These are phyloP conservation scores for Nemania sp. DNA, from an alignment of 2,329 filamentous ascomycete genomes.

Conservation along the genomic window DNA sequence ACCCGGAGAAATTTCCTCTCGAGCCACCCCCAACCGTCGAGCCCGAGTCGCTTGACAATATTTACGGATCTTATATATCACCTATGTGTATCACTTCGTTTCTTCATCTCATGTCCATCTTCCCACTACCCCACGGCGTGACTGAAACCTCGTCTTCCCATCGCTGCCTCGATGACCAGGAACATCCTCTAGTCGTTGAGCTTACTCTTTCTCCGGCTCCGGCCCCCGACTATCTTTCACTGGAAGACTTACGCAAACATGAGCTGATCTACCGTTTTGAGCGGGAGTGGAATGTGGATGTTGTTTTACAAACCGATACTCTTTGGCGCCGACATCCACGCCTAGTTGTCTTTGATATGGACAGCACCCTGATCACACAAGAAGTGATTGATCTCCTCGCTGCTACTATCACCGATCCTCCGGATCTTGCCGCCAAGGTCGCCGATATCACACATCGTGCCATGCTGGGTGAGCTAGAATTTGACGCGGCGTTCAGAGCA, in stretches of 20 bases:
- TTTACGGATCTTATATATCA: slow-evolving; percentile 75
- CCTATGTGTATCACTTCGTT: slow-evolving; percentile 75
- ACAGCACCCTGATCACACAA: slow-evolving; percentile 95
- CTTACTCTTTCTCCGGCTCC: slow-evolving; percentile 72
- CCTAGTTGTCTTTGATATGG: slow-evolving; percentile 97
- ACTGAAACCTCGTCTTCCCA: slow-evolving; percentile 70
- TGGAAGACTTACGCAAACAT: slow-evolving; percentile 80
- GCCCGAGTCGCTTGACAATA: slow-evolving; percentile 70
- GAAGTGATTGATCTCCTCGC: slow-evolving; percentile 98
- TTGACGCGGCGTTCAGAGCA: slow-evolving; percentile 83
- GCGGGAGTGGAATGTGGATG: slow-evolving; percentile 88
- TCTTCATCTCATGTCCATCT: slow-evolving; percentile 73
- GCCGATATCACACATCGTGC: slow-evolving; percentile 91
- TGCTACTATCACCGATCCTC: slow-evolving; percentile 74
- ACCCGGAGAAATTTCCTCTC: slow-evolving; percentile 69
- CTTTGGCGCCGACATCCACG: slow-evolving; percentile 84
- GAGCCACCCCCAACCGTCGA: slow-evolving; percentile 67
- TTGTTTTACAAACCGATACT: slow-evolving; percentile 79
- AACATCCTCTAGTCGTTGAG: slow-evolving; percentile 74
- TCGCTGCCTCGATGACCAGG: slow-evolving; percentile 71
- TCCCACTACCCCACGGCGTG: slow-evolving; percentile 66
- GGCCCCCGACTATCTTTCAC: slow-evolving; percentile 70
- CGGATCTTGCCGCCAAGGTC: slow-evolving; percentile 83
- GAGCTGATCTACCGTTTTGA: slow-evolving; percentile 87
- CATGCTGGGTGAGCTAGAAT: slow-evolving; percentile 97